Evolutionary conservation across 169 alveolate genomes (phyloP), one percentile per base, ranked within the genome.

Genomic region (Toxoplasma gondii): DNA sequence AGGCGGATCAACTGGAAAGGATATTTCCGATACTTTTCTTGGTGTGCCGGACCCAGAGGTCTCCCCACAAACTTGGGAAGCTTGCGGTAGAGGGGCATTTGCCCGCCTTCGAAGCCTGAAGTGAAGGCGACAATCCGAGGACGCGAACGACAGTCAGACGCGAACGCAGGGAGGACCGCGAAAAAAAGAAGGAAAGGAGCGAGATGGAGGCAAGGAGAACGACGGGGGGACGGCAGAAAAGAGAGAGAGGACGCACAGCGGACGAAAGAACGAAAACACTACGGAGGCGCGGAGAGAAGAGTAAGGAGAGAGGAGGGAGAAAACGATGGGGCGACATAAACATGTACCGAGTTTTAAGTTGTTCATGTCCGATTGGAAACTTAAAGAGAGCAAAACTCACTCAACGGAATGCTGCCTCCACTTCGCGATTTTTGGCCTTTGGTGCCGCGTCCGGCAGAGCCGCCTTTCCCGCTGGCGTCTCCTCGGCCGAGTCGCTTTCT

Each of bases 51-150:
- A 39, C 95, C 95, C 49, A 93, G 88, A 80, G 93, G 95, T 31
- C 95, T 1, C 39, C 95, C 95, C 38, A 88, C 93, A 34, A 93
- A 93, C 69, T 93, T 93, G 34, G 95, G 95, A 7, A 93, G 87
- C 67, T 70, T 88, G 43, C 95, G 86, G 67, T 93, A 93, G 49
- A 93, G 93, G 24, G 95, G 95, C 81, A 64, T 86, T 78, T 93
- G 95, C 64, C 95, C 95, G 36, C 95, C 95, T 43, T 93, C 95
- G 83, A 93, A 93, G 53, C 95, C 95, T 82, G 93, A 69, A 69
- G 24, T 17, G 70, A 58, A 58, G 24, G 70, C 70, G 70, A 24
- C 70, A 58, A 58, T 17, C 70, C 70, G 16, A 58, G n/a, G 24
- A 17, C 16, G n/a, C 16, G 24, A 58, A 58, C 70, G n/a, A n/a